Base-by-base conservation (phyloP, 495 filamentous ascomycete genomes). In the Massariosphaeria phaeospora region DNA sequence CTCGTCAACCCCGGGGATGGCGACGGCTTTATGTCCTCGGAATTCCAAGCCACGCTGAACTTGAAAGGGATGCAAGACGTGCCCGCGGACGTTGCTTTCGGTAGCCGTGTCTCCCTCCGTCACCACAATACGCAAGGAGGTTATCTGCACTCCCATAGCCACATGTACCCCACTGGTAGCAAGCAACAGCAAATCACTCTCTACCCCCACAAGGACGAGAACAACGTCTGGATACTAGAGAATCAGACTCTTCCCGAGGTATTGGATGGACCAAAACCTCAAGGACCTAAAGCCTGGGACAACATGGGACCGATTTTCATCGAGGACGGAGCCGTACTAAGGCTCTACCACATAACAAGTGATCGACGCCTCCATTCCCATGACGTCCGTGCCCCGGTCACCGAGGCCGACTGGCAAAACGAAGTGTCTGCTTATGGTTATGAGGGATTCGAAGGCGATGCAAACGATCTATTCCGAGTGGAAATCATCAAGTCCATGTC, bases 161-260 rank as follows among this genome's bases (percentile, higher is more conserved):
- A 95, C 66, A 98, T 98, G 93, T 98, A 96, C 68, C 93, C 93
- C 11, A 86, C 83, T 5, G 93, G 93, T 57, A 95, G 88, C 75
- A 95, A 96, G 75, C 93, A 98, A 68, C 93, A 98, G 70, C 93
- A 98, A 67, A 88, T 98, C 61, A 98, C 93, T 1, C 82, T 98
- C 7, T 98, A 98, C 63, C 93, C 93, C 9, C 93, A 98, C 75
- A 98, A 97, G 77, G 93, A 98, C 64, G 91, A 96, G 62, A 98
- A 98, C 77, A 98, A 98, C 68, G 57, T 91, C 27, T 98, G 87
- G 80, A 65, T 96, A 24, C 61, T 96, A 43, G 93, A 98, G 73
- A 98, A 98, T 69, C 84, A 91, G 73, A 98, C 94, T 8, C 89
- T 96, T 66, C 91, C 93, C 8, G 74, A 91, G 15, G 86, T 83